A percentile compares a stretch with the other conserved stretches of the same genome.
These are phyloP conservation scores for Agrocybe pediades DNA, from an alignment of 768 basidiomycete genomes.

Conservation along the genomic window DNA sequence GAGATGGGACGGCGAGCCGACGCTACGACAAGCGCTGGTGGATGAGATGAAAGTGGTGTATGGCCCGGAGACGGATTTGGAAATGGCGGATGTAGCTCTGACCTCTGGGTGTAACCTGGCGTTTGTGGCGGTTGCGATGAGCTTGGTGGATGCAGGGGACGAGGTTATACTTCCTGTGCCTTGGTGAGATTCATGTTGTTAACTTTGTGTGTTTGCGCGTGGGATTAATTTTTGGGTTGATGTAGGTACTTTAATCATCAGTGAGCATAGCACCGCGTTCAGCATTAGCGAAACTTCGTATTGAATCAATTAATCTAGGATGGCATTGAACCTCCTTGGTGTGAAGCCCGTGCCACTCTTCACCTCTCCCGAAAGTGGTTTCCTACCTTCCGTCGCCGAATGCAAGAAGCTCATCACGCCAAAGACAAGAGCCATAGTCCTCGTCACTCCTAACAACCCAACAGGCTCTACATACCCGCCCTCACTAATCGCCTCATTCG, in stretches of 20 bases:
- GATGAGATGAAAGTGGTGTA: constrained; percentile 67
- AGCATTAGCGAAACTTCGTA: neutral
- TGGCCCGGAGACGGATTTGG: constrained; percentile 48
- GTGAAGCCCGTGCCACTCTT: constrained; percentile 59
- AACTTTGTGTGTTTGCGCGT: no score
- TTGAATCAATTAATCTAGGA: constrained; percentile 45
- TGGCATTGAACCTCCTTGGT: constrained; percentile 67
- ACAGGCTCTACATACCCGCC: constrained; percentile 74
- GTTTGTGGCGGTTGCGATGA: constrained; percentile 63
- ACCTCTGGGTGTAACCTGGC: constrained; percentile 78
- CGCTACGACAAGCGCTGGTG: constrained; percentile 51
- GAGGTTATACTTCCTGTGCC: constrained; percentile 75
- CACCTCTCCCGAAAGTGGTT: constrained; percentile 51
- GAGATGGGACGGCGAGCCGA: constrained; percentile 56
- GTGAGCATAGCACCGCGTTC: constrained; percentile 33
- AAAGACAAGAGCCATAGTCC: constrained; percentile 67
- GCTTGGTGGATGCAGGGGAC: constrained; percentile 67
- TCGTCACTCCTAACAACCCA: constrained; percentile 82
- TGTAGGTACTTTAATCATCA: constrained; percentile 72
- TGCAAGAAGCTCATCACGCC: constrained; percentile 55
- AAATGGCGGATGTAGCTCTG: constrained; percentile 59
- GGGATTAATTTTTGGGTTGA: no score
- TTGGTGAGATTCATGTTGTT: constrained; percentile 52
- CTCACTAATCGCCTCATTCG: constrained; percentile 57
- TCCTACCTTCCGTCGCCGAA: constrained; percentile 56